These are phyloP conservation scores for Podosphaera leucotricha DNA, from an alignment of 2,329 filamentous ascomycete genomes.

Conservation along the genomic window DNA sequence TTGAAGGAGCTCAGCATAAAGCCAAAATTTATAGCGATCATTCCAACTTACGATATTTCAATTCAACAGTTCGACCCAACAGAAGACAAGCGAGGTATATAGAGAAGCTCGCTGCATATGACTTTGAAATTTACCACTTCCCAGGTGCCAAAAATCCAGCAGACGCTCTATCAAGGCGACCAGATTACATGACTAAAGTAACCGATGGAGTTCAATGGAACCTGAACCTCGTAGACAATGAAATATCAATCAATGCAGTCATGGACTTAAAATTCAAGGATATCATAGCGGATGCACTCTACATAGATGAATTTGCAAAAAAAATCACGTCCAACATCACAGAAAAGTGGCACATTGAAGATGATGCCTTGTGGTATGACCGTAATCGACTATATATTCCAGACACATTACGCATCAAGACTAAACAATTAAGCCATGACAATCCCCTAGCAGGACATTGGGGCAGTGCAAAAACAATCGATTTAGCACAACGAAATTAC, in stretches of 20 bases:
- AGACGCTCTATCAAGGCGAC: not conserved
- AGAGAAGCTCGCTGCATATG: not conserved
- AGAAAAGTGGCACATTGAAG: too few relatives aligned
- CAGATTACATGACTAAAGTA: not conserved
- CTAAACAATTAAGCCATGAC: too few relatives aligned
- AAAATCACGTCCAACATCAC: not conserved
- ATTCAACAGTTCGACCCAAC: not conserved
- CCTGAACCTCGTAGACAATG: not conserved
- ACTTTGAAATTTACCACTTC: conserved; percentile 1
- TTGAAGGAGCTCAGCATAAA: not conserved
- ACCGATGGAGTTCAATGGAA: not conserved
- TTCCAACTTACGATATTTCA: not conserved
- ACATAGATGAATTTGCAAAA: not conserved
- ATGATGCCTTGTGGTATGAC: too few relatives aligned
- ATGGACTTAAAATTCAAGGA: not conserved
- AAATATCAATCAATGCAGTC: not conserved
- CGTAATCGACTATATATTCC: too few relatives aligned
- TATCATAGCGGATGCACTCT: not conserved
- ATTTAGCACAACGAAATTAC: too few relatives aligned
- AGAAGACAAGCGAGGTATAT: not conserved
- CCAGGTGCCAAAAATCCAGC: not conserved
- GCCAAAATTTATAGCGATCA: not conserved
- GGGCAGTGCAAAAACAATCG: too few relatives aligned
- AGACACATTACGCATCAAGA: too few relatives aligned
- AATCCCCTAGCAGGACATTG: too few relatives aligned